Base-by-base conservation (phyloP, 2,329 filamentous ascomycete genomes). In the Harringtonia aguacate region DNA sequence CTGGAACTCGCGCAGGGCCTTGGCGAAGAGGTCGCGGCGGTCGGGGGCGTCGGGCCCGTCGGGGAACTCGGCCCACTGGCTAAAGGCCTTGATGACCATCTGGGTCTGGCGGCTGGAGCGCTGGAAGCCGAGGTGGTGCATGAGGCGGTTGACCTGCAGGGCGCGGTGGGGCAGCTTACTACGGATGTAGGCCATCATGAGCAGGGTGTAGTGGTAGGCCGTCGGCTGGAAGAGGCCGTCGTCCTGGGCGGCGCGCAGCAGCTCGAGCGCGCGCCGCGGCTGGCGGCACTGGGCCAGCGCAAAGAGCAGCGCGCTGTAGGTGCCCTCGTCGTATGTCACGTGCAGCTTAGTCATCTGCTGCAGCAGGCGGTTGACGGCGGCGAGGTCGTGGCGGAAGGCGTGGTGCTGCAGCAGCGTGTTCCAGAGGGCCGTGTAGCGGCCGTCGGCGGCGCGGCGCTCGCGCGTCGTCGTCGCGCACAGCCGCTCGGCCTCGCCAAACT, bases 321-420 rank as follows among this genome's bases (percentile, higher is more conserved):
- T 78, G 38, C 64, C 59, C 8, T 62, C 53, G 48, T 76, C 61
- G 62, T 72, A 76, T 10, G 65, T 55, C 13, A 79, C 55, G 0
- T 61, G 55, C 33, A 61, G 57, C 13, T 64, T 58, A 20, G 63
- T 66, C 75, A 79, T 79, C 30, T 55, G 48, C 30, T 62, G 59
- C 20, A 77, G 61, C 8, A 75, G 45, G 5, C 61, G 63, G 52
- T 76, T 70, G 43, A 75, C 64, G 39, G 63, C 62, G n/a, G 56
- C 57, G 8, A 77, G 58, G 42, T 71, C 67, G 44, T 81, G 74
- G 8, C 74, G 70, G 44, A 76, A 65, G 8, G 84, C 85, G 58
- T 87, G 73, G 48, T 82, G 76, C 45, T 73, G 70, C 5, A 95
- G 66, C 28, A 95, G 63, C 43, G 77, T 70, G 56, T 95, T 95